A percentile compares a stretch with the other conserved stretches of the same genome.
phyloP scores from a whole-genome alignment of 768 basidiomycete species.

The Lyophyllum semitale region DNA sequence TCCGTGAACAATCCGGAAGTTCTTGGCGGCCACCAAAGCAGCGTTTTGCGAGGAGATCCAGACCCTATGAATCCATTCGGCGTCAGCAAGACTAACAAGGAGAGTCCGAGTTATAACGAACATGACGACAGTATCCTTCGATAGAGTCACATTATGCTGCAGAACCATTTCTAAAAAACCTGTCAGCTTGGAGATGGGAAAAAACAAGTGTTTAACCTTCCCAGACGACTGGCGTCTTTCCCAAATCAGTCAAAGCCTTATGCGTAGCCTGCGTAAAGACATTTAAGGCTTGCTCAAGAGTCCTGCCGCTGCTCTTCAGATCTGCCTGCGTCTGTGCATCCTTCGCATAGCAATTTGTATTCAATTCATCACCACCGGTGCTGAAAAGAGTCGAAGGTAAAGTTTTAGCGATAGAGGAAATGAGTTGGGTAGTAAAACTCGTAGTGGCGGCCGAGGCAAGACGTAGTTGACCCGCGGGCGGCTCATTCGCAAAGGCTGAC shows the following conservation, averaged over 20 bases:
- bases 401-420: constrained; percentile 51
- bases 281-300: constrained; percentile 64
- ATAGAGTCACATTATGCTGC: constrained; percentile 44
- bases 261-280: constrained; percentile 63
- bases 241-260: constrained; percentile 44
- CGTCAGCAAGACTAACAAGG: background rate
- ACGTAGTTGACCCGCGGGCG: constrained; percentile 82
- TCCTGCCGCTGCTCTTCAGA: constrained; percentile 49
- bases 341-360: constrained; percentile 61
- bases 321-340: constrained; percentile 62
- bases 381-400: constrained; percentile 66
- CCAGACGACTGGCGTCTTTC: constrained; percentile 83
- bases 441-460: constrained; percentile 62
- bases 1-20: constrained; percentile 65
- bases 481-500: constrained; percentile 65
- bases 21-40: constrained; percentile 54
- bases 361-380: constrained; percentile 85
- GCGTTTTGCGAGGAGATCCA: constrained; percentile 72
- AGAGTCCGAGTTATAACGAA: constrained; percentile 29
- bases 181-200: background rate
- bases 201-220: constrained; percentile 45
- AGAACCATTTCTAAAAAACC: constrained; percentile 62
- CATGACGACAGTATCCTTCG: constrained; percentile 57
- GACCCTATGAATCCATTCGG: constrained; percentile 39
- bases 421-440: constrained; percentile 57